Evolutionary conservation across 768 basidiomycete species (phyloP).

Genomic region (Naganishia antarctica): DNA sequence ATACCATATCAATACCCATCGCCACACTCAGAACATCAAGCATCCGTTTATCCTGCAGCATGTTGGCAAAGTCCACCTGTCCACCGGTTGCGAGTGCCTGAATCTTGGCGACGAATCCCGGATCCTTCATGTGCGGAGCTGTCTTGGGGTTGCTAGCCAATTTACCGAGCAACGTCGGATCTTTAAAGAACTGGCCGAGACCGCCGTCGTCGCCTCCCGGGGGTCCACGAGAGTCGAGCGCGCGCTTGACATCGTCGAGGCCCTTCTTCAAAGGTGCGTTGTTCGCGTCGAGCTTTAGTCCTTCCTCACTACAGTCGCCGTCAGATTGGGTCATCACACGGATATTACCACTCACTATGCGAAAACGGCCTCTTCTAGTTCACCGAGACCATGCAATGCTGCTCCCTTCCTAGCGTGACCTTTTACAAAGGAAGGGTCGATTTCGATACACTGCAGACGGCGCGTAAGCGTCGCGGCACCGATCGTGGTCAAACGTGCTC

Average conservation of each 20-base stretch:
- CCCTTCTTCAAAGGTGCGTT: slow-evolving; percentile 78
- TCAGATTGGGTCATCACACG: not conserved
- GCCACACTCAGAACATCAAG: slow-evolving; percentile 75
- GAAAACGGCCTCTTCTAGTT: slow-evolving; percentile 75
- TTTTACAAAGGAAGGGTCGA: slow-evolving; percentile 79
- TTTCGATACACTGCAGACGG: slow-evolving; percentile 52
- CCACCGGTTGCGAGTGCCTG: slow-evolving; percentile 37
- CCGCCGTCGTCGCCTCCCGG: slow-evolving; percentile 53
- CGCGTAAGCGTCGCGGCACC: too few species aligned
- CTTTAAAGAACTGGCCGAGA: slow-evolving; percentile 71
- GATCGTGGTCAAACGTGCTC: too few species aligned
- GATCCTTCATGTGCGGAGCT: slow-evolving; percentile 74
- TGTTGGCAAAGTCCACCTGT: slow-evolving; percentile 49
- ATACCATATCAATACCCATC: slow-evolving; percentile 79
- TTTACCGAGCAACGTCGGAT: slow-evolving; percentile 76
- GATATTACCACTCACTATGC: slow-evolving; percentile 59
- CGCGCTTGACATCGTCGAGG: slow-evolving; percentile 78
- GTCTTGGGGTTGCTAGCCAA: slow-evolving; percentile 83
- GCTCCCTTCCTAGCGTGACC: slow-evolving; percentile 89
- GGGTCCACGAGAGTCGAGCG: slow-evolving; percentile 58
- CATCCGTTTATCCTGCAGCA: slow-evolving; percentile 80
- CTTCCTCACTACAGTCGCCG: slow-evolving; percentile 64
- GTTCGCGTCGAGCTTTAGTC: slow-evolving; percentile 69
- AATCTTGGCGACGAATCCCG: slow-evolving; percentile 68
- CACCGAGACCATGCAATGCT: slow-evolving; percentile 74